Evolutionary conservation across 1,284 basidiomycete species (phyloP).

Genomic region (Cryptococcus hybrid): DNA sequence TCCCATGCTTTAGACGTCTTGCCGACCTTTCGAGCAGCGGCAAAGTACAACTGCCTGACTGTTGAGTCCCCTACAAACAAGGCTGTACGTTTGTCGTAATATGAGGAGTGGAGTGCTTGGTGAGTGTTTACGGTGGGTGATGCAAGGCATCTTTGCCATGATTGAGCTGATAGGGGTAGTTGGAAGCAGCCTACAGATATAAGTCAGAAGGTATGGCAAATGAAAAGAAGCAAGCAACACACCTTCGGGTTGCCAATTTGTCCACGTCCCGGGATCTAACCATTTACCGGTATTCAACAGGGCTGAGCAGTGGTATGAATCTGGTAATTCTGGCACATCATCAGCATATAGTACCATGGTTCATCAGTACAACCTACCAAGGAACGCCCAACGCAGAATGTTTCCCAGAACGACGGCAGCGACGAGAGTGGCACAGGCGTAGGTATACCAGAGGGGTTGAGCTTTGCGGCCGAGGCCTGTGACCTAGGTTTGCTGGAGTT

Average conservation of each 20-base stretch:
- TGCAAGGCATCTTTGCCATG: slow-evolving; percentile 23
- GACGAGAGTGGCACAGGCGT: slow-evolving; percentile 46
- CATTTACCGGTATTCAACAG: slow-evolving; percentile 71
- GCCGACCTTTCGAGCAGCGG: slow-evolving; percentile 58
- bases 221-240: slow-evolving; percentile 26
- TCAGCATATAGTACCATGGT: not conserved
- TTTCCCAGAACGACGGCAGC: slow-evolving; percentile 47
- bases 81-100: slow-evolving; percentile 46
- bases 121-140: slow-evolving; percentile 21
- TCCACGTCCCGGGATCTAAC: slow-evolving; percentile 62
- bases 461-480: slow-evolving; percentile 14
- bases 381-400: slow-evolving; percentile 46
- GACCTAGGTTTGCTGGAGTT: not conserved
- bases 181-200: slow-evolving; percentile 28
- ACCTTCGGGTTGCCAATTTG: slow-evolving; percentile 85
- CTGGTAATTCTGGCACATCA: slow-evolving; percentile 59
- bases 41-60: slow-evolving; percentile 74
- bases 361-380: slow-evolving; percentile 33
- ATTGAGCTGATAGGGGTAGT: slow-evolving; percentile 13
- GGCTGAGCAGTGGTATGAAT: slow-evolving; percentile 69
- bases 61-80: slow-evolving; percentile 85
- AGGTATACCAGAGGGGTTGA: slow-evolving; percentile 51
- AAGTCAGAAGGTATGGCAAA: slow-evolving; percentile 1
- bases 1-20: slow-evolving; percentile 30
- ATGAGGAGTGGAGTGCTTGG: not conserved